These are phyloP conservation scores for Pistacia vera DNA, from an alignment of 345 rosid species.

Conservation along the genomic window DNA sequence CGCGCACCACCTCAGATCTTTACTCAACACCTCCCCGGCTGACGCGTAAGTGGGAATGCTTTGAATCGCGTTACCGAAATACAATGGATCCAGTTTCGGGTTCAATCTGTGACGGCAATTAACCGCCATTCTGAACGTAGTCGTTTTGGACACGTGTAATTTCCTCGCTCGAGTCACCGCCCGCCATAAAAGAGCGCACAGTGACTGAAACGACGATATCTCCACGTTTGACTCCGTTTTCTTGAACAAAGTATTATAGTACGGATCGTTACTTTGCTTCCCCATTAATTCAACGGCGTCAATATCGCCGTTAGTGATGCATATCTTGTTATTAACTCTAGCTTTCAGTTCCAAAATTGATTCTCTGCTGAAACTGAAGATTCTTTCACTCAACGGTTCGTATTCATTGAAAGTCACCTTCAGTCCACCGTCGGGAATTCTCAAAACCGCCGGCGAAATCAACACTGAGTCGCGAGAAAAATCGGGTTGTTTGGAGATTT, in stretches of 20 bases:
- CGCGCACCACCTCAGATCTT: conserved; percentile 85
- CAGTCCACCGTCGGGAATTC: conserved; percentile 73
- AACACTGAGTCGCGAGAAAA: conserved; percentile 65
- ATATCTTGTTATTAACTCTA: conserved; percentile 40
- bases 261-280: conserved; percentile 63
- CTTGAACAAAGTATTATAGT: conserved; percentile 38
- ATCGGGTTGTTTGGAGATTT: conserved; percentile 50
- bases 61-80: conserved; percentile 96
- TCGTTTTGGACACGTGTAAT: conserved; percentile 45
- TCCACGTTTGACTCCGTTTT: conserved; percentile 42
- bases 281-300: conserved; percentile 64
- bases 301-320: conserved; percentile 24
- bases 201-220: conserved; percentile 90
- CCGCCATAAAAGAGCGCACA: conserved; percentile 76
- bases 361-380: conserved; percentile 79
- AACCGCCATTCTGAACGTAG: conserved; percentile 95
- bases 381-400: conserved; percentile 73
- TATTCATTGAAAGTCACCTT: conserved; percentile 68
- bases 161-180: conserved; percentile 89
- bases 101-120: conserved; percentile 74
- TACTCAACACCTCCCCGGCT: conserved; percentile 66
- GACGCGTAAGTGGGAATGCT: conserved; percentile 77
- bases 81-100: conserved; percentile 67
- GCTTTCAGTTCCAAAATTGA: conserved; percentile 67
- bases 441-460: conserved; percentile 66